A percentile compares a stretch with the other conserved stretches of the same genome.
phyloP scores from a whole-genome alignment of 768 basidiomycete genomes.

The Termitomyces sp. region DNA sequence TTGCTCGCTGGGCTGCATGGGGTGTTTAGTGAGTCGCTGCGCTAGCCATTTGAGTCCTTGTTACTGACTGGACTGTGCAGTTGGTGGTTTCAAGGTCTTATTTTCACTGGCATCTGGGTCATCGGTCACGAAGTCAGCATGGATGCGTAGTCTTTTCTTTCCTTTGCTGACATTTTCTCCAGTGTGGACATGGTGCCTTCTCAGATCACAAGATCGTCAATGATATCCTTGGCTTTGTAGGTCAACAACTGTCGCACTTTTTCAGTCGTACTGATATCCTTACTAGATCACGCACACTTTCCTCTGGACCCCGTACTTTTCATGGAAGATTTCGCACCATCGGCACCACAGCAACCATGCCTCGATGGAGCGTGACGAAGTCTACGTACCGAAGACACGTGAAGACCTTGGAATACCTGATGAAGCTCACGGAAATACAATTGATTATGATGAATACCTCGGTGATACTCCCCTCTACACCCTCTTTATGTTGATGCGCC shows the following conservation, averaged over 20 bases:
- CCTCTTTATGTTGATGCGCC: not conserved
- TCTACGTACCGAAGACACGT: not conserved
- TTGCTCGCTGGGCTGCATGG: not conserved
- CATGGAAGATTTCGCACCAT: not conserved
- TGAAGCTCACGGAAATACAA: not conserved
- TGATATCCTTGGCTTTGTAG: not conserved
- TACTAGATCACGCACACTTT: not conserved
- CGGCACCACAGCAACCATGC: not conserved
- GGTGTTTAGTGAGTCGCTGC: not conserved
- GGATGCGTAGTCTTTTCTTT: not conserved
- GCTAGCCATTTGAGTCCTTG: too few relatives aligned
- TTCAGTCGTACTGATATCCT: not conserved
- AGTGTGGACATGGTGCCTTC: not conserved
- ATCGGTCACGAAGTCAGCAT: not conserved
- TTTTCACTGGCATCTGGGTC: conserved; percentile 1
- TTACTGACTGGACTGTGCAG: not conserved
- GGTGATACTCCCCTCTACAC: not conserved
- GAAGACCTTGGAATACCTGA: not conserved
- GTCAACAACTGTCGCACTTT: not conserved
- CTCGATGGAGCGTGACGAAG: not conserved
- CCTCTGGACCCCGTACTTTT: conserved; percentile 1
- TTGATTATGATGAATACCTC: not conserved
- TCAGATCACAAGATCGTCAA: not conserved
- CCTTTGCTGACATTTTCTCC: not conserved
- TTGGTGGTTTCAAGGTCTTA: not conserved